Percentiles rank a stretch among this genome's conserved stretches.
These are phyloP conservation scores for Breynia disticha DNA, from an alignment of 441 rosid species.

Conservation along the genomic window DNA sequence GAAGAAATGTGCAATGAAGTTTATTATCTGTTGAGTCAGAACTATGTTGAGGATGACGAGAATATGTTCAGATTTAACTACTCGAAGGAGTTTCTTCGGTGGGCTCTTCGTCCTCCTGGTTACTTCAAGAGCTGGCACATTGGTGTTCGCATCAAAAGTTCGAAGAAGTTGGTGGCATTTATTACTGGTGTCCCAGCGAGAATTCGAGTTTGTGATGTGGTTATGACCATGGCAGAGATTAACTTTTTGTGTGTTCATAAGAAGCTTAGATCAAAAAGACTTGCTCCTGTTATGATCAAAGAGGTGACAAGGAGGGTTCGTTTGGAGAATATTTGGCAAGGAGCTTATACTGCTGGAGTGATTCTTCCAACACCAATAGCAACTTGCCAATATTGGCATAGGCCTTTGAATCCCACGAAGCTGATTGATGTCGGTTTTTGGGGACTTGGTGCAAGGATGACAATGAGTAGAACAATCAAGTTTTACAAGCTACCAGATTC, in stretches of 20 bases:
- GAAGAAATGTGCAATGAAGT: constrained; percentile 60
- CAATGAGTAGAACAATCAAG: constrained; percentile 83
- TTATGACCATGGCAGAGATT: constrained; percentile 70
- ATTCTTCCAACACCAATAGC: constrained; percentile 86
- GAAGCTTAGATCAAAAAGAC: constrained; percentile 82
- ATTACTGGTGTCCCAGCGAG: constrained; percentile 85
- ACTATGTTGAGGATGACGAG: constrained; percentile 76
- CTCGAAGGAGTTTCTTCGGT: constrained; percentile 88
- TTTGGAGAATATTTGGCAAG: constrained; percentile 87
- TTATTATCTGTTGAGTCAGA: constrained; percentile 45
- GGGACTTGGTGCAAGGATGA: constrained; percentile 83
- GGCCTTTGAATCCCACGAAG: constrained; percentile 90
- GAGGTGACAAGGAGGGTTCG: constrained; percentile 86
- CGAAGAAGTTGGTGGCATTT: constrained; percentile 82
- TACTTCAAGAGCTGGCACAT: constrained; percentile 79
- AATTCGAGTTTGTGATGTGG: constrained; percentile 54
- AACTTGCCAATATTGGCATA: constrained; percentile 95
- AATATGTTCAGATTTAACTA: constrained; percentile 94
- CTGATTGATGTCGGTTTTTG: constrained; percentile 95
- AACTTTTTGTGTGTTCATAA: constrained; percentile 91
- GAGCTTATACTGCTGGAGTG: constrained; percentile 87
- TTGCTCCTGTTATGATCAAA: constrained; percentile 87
- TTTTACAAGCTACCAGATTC: constrained; percentile 71
- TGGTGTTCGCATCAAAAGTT: constrained; percentile 73
- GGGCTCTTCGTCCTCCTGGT: constrained; percentile 90